Conservation (phyloP, 768 basidiomycete genomes). For the Rhodotorula taiwanensis region DNA sequence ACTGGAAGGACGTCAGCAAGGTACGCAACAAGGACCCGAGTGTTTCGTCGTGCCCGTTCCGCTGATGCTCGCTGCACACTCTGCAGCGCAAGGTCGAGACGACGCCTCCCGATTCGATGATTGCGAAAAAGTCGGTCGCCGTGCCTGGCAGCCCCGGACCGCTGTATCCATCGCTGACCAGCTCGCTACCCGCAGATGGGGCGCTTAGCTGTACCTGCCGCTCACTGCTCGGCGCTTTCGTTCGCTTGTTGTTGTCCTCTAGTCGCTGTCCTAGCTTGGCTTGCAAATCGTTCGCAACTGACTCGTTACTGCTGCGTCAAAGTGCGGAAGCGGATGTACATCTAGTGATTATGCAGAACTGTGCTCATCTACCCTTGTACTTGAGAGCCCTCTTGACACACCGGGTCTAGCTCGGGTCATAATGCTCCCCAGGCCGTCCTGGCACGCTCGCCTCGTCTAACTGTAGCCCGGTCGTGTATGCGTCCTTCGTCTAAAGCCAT, state of each 20-base stretch:
- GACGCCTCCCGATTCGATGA: conserved; percentile 59
- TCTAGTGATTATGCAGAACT: too few relatives aligned
- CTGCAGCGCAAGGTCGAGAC: conserved; percentile 56
- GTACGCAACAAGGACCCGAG: too few relatives aligned
- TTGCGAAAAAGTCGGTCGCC: conserved; percentile 29
- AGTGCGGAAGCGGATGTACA: too few relatives aligned
- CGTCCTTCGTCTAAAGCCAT: conserved; percentile 18
- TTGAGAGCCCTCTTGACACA: too few relatives aligned
- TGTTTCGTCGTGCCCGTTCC: too few relatives aligned
- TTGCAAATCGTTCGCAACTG: background rate
- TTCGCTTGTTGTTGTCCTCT: background rate
- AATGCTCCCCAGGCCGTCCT: conserved; percentile 18
- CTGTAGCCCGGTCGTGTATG: conserved; percentile 27
- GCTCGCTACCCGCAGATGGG: too few relatives aligned
- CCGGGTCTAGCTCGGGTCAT: too few relatives aligned
- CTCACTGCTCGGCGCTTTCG: too few relatives aligned
- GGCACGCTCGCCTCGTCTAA: conserved; percentile 16
- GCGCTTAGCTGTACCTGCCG: too few relatives aligned
- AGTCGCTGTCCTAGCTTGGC: too few relatives aligned
- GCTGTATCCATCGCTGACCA: background rate
- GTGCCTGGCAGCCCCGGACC: background rate
- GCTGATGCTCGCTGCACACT: background rate
- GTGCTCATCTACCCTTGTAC: too few relatives aligned
- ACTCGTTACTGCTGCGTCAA: too few relatives aligned
- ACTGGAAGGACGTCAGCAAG: conserved; percentile 83